A percentile compares a stretch with the other conserved stretches of the same genome.
phyloP scores from a whole-genome alignment of 164 flowering plant genomes.

The Kingdonia uniflora region DNA sequence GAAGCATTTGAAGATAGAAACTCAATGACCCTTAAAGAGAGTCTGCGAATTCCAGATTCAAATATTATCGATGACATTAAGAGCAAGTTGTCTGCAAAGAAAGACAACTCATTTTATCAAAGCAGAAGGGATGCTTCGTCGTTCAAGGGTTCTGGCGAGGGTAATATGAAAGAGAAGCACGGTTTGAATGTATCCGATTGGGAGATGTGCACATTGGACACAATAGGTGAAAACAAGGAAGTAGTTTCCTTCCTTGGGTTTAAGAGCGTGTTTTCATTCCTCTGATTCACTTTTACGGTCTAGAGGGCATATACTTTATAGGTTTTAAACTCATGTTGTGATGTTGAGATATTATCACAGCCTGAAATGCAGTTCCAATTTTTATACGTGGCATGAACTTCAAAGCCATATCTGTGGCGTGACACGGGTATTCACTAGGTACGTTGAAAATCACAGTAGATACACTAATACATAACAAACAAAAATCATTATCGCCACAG shows the following conservation, averaged over 20 bases:
- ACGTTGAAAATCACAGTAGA: too few species aligned
- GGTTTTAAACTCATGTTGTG: too few species aligned
- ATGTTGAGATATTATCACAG: too few species aligned
- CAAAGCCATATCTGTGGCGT: too few species aligned
- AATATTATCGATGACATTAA: constrained; percentile 10
- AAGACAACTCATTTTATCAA: constrained; percentile 4
- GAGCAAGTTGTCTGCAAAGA: constrained; percentile 16
- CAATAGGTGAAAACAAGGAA: constrained; percentile 20
- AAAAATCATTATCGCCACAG: too few species aligned
- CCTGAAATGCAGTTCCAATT: too few species aligned
- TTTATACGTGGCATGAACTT: too few species aligned
- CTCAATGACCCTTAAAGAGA: constrained; percentile 7
- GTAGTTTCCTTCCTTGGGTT: constrained; percentile 46
- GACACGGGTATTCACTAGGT: too few species aligned
- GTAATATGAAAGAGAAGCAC: not conserved
- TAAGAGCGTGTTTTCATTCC: constrained; percentile 84
- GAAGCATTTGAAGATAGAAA: constrained; percentile 11
- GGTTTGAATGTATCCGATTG: constrained; percentile 9
- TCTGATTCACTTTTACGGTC: constrained; percentile 25
- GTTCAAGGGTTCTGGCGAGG: constrained; percentile 5
- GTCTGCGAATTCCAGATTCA: constrained; percentile 11
- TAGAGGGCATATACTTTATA: too few species aligned
- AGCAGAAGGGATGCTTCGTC: constrained; percentile 5
- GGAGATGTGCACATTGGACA: constrained; percentile 22
- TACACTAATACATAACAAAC: too few species aligned